Base-by-base conservation (phyloP, 2,329 filamentous ascomycete genomes). In the Aspergillus fijiensis region DNA sequence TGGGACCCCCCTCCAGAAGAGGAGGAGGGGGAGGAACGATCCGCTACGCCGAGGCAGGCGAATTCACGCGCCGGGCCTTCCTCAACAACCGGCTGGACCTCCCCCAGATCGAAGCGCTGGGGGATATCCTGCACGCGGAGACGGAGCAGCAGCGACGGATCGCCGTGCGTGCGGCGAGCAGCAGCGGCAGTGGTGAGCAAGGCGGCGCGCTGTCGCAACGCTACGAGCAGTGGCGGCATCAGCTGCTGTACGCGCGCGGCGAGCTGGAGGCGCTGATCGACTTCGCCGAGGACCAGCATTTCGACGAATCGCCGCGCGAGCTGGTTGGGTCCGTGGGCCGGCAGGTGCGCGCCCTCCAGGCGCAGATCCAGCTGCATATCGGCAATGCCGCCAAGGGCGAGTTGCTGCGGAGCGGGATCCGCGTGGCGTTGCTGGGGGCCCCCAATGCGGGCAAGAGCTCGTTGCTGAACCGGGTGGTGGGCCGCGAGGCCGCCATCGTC, bases 401-500 rank as follows among this genome's bases (percentile, higher is more conserved):
- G 75, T 80, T 99, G 55, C 79, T 98, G 39, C 84, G 92, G 10
- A 90, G 86, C 67, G 95, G 95, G 1, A 96, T 99, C 65, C 87
- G 86, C 58, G 86, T 99, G 60, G 91, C 94, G 1, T 81, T 99
- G 3, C 80, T 99, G 0, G 95, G 95, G 0, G 92, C 93, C 6
- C 95, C 95, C 0, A 99, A 99, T 70, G 92, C 89, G 0, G 95
- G 95, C 14, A 99, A 99, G 75, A 97, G 93, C 74, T 97, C 92
- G 14, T 77, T 99, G 61, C 86, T 99, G 76, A 99, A 99, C 72
- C 81, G 88, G 23, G 85, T 99, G 54, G 91, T 97, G 3, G 94
- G 95, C 0, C 84, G 93, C 55, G 94, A 98, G 73, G 95, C 95
- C 2, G 96, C 93, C 3, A 99, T 99, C 68, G 95, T 99, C 7